Conservation (phyloP, 441 rosid species). For the Rhodomyrtus psidioides region DNA sequence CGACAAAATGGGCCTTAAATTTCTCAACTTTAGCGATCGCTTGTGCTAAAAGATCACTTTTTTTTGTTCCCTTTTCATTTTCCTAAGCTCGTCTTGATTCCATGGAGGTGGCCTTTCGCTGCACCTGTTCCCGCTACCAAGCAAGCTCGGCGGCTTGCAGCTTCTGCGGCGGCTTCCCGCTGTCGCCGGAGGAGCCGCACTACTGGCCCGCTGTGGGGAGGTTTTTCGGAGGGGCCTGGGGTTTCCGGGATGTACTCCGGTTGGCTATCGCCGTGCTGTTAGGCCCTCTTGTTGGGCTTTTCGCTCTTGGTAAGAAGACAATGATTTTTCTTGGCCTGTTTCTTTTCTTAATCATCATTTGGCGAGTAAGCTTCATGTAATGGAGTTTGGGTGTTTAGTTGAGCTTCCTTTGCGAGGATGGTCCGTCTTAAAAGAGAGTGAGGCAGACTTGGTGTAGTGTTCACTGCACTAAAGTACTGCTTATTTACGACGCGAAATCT, state of each 20-base stretch:
- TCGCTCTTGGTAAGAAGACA: constrained; percentile 46
- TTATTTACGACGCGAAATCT: not conserved
- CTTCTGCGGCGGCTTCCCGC: constrained; percentile 3
- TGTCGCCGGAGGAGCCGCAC: not conserved
- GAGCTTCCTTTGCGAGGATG: not conserved
- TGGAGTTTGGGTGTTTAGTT: not conserved
- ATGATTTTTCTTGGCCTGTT: not conserved
- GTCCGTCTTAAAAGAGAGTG: not conserved
- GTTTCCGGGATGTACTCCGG: constrained; percentile 35
- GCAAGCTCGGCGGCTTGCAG: not conserved
- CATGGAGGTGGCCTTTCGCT: not conserved
- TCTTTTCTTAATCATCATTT: not conserved
- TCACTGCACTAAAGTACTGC: not conserved
- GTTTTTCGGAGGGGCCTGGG: not conserved
- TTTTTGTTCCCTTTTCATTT: not conserved
- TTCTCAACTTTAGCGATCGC: not conserved
- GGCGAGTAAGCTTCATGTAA: not conserved
- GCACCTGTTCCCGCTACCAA: not conserved
- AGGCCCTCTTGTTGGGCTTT: constrained; percentile 56
- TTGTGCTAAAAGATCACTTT: not conserved
- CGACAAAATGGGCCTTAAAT: not conserved
- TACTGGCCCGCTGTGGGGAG: not conserved
- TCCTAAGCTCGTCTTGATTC: not conserved
- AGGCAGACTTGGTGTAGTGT: not conserved
- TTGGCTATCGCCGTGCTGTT: constrained; percentile 45